Conservation (phyloP, 768 basidiomycete species). For the Boletales sp. region DNA sequence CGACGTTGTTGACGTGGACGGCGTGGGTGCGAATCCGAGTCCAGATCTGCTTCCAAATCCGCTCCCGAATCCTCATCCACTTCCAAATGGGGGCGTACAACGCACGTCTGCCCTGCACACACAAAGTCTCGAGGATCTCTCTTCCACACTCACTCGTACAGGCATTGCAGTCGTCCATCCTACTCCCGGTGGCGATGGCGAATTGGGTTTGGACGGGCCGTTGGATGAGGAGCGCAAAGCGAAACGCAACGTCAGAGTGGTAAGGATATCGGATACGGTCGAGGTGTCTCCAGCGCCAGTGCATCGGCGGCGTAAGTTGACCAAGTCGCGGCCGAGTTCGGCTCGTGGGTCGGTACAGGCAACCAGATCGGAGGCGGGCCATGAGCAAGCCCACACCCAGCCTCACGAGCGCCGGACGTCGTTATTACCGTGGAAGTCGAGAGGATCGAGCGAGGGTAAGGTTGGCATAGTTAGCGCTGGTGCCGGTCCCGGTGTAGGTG, state of each 20-base stretch:
- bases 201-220: too few relatives aligned
- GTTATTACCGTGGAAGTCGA: constrained; percentile 22
- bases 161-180: constrained; percentile 12
- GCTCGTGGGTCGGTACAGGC: background rate
- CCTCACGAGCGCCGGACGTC: constrained; percentile 14
- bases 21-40: background rate
- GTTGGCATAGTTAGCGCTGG: background rate
- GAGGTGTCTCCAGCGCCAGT: constrained; percentile 16
- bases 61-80: too few relatives aligned
- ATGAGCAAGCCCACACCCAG: too few relatives aligned
- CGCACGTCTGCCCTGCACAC: constrained; percentile 9
- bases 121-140: constrained; percentile 22
- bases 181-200: background rate
- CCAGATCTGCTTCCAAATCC: background rate
- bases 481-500: background rate
- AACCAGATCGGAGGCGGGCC: background rate
- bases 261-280: constrained; percentile 24
- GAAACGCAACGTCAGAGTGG: constrained; percentile 20
- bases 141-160: constrained; percentile 17
- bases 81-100: background rate
- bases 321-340: constrained; percentile 14
- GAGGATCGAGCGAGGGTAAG: constrained; percentile 4
- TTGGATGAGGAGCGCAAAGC: constrained; percentile 4
- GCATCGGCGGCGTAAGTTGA: constrained; percentile 19
- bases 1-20: constrained; percentile 12